A percentile compares a stretch with the other conserved stretches of the same genome.
phyloP scores from a whole-genome alignment of 257 asterid species.

The Orobanche coerulescens region DNA sequence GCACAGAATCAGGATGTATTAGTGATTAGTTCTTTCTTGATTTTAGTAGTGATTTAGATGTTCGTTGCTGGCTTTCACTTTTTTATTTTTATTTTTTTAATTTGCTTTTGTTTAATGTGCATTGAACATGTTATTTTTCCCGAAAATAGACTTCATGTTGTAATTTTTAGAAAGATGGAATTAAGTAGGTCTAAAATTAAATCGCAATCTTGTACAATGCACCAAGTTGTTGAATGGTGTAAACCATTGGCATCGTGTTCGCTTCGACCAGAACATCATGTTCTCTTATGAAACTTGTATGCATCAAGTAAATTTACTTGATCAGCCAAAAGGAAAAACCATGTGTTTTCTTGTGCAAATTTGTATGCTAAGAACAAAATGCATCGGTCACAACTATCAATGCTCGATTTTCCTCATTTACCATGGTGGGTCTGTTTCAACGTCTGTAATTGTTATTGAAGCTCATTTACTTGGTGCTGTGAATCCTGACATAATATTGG shows the following conservation, averaged over 20 bases:
- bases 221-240: neutral
- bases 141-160: neutral
- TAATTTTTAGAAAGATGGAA: neutral
- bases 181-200: neutral
- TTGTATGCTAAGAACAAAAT: neutral
- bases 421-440: conserved; percentile 6
- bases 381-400: neutral
- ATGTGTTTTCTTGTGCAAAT: neutral
- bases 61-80: conserved; percentile 3
- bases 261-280: neutral
- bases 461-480: neutral
- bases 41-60: neutral
- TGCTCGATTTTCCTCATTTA: conserved; percentile 4
- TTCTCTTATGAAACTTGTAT: neutral
- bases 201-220: conserved; percentile 20
- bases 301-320: neutral
- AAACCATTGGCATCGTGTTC: neutral
- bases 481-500: neutral
- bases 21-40: conserved; percentile 1
- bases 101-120: conserved; percentile 6
- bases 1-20: neutral
- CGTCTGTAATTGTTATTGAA: conserved; percentile 7
- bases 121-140: neutral
- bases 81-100: neutral
- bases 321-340: neutral